phyloP scores from a whole-genome alignment of 1,139 yeast genomes.

The Candida tetrigidarum region DNA sequence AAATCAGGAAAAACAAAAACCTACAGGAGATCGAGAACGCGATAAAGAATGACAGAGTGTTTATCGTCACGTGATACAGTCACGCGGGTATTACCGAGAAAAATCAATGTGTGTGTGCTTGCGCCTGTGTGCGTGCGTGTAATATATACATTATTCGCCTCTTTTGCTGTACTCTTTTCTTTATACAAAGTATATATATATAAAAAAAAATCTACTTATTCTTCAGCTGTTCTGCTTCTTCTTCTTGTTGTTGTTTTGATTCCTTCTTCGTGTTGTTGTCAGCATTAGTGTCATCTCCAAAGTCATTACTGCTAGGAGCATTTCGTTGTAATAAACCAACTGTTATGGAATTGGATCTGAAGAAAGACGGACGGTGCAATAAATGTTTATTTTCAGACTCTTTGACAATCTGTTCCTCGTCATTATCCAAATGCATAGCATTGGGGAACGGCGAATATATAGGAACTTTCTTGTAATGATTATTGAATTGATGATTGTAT shows the following conservation, averaged over 20 bases:
- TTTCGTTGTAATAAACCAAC: conserved; percentile 40
- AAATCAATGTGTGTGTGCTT: background rate
- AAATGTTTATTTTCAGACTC: conserved; percentile 23
- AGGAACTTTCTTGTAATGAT: conserved; percentile 52
- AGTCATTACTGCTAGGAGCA: background rate
- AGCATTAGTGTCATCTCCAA: background rate
- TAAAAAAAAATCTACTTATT: conserved; percentile 2
- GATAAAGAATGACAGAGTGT: background rate
- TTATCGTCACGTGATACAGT: background rate
- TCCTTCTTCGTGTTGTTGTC: background rate
- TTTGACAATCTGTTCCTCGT: conserved; percentile 31
- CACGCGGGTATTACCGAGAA: no score
- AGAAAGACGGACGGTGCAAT: conserved; percentile 30
- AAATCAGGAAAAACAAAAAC: background rate
- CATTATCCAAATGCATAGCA: conserved; percentile 44
- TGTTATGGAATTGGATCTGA: conserved; percentile 47
- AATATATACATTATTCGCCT: no score
- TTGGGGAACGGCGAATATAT: conserved; percentile 41
- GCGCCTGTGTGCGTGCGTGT: background rate
- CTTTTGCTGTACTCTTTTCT: background rate
- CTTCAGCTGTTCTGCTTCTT: background rate
- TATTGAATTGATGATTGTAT: conserved; percentile 35
- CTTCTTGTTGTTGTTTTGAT: no score
- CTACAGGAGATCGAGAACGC: no score
- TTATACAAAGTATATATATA: no score